Base-by-base conservation (phyloP, 306 rosid genomes). In the Psophocarpus tetragonolobus region DNA sequence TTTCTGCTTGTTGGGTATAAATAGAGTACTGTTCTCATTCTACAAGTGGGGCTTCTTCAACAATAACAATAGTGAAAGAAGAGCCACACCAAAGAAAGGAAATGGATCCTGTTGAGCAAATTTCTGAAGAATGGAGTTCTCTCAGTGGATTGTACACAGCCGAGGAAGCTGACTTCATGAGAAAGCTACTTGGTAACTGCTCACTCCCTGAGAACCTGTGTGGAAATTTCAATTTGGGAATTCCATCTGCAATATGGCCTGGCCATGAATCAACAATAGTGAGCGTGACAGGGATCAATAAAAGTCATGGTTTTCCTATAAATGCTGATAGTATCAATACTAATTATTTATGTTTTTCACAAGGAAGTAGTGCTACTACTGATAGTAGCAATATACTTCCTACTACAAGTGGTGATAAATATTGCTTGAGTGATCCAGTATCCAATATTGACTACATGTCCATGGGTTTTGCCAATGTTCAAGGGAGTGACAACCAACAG, bases 71-170 rank as follows among this genome's bases (percentile, higher is more conserved):
- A 54, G 10, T 18, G 2, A 24, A 75, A 38, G 27, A 65, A 65
- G 50, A 65, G 50, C 10, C 36, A 36, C 44, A 32, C 76, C 20
- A 48, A 41, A 33, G 18, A 69, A 17, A 58, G 4, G 33, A 58
- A 33, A 90, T 93, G 96, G 93, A 91, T 53, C 74, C 71, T 62
- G 24, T 13, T 58, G 91, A 85, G 44, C 71, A 61, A 11, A 80
- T 81, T 76, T 86, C 88, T 80, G 86, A 80, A 76, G 88, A 89
- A 77, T 92, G 92, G 96, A 84, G 84, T 41, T 87, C 90, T 64
- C 81, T 84, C 6, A 72, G 85, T 74, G 91, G 83, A 76, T 68
- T 89, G 0, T 84, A 86, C 81, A 77, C 90, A 26, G 84, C 90
- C 5, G 87, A 87, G 56, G 97, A 91, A 58, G 85, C 86, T 70